Conservation (phyloP, 495 filamentous ascomycete genomes). For the Neurospora sp. region DNA sequence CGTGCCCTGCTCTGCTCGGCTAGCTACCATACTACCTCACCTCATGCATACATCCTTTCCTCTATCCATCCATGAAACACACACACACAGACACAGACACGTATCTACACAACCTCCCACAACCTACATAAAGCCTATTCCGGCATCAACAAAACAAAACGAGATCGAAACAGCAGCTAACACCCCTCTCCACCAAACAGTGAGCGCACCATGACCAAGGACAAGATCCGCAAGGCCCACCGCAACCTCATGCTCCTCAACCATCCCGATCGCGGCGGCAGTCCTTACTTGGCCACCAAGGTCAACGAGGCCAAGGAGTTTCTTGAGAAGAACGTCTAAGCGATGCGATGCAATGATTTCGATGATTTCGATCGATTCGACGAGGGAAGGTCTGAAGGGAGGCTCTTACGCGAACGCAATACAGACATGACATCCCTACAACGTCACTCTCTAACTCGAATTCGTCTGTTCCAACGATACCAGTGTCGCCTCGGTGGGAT, state of each 20-base stretch:
- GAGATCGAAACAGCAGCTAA: constrained; percentile 6
- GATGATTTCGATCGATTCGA: background rate
- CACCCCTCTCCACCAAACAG: constrained; percentile 31
- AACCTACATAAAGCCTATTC: background rate
- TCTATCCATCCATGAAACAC: background rate
- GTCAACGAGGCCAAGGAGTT: constrained; percentile 98
- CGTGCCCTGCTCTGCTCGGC: background rate
- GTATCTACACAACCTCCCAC: background rate
- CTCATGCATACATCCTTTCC: background rate
- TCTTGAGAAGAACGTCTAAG: constrained; percentile 56
- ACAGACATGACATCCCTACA: background rate
- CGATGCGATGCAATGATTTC: background rate
- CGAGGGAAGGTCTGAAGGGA: background rate
- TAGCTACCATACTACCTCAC: background rate
- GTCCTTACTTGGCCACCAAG: constrained; percentile 92
- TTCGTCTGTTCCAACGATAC: background rate
- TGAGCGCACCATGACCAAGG: constrained; percentile 75
- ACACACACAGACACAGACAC: background rate
- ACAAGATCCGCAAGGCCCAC: constrained; percentile 92
- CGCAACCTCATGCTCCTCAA: constrained; percentile 94
- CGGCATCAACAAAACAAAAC: background rate
- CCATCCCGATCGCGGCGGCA: constrained; percentile 94
- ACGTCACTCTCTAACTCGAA: background rate
- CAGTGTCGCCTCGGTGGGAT: background rate
- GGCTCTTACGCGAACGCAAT: background rate